phyloP scores from a whole-genome alignment of 768 basidiomycete genomes.

The Dentipellis fragilis region DNA sequence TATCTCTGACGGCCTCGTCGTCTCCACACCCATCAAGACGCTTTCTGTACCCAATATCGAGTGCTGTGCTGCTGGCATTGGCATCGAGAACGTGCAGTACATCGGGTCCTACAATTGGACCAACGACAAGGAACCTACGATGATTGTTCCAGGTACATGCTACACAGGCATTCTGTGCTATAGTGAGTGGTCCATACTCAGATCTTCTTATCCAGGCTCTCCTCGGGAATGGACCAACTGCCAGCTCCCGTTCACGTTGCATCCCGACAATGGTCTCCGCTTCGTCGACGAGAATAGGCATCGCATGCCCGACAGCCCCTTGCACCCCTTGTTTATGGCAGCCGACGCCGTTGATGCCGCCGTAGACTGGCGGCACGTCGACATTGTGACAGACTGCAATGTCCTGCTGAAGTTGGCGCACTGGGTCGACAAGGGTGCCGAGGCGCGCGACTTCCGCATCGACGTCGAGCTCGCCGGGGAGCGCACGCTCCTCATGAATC shows the following conservation, averaged over 20 bases:
- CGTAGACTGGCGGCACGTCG: constrained; percentile 29
- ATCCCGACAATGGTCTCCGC: constrained; percentile 38
- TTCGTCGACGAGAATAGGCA: constrained; percentile 52
- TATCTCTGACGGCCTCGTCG: neutral
- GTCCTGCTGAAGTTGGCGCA: constrained; percentile 51
- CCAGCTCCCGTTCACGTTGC: constrained; percentile 41
- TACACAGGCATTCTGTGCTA: neutral
- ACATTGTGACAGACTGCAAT: constrained; percentile 56
- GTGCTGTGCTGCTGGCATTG: neutral
- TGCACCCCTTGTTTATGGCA: constrained; percentile 51
- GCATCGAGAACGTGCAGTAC: constrained; percentile 15
- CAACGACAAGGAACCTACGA: constrained; percentile 15
- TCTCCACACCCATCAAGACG: neutral
- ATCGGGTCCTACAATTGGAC: constrained; percentile 25
- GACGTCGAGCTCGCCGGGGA: constrained; percentile 53
- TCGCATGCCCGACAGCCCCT: constrained; percentile 25
- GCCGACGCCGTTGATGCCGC: constrained; percentile 31
- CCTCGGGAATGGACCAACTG: constrained; percentile 46
- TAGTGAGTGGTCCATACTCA: neutral
- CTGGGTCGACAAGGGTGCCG: constrained; percentile 33
- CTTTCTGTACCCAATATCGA: neutral
- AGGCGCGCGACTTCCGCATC: constrained; percentile 48
- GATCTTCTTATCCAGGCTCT: constrained; percentile 31
- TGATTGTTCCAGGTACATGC: constrained; percentile 21
- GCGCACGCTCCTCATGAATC: constrained; percentile 49